Evolutionary conservation across 345 rosid genomes (phyloP).

Genomic region (Euphorbia peplus): DNA sequence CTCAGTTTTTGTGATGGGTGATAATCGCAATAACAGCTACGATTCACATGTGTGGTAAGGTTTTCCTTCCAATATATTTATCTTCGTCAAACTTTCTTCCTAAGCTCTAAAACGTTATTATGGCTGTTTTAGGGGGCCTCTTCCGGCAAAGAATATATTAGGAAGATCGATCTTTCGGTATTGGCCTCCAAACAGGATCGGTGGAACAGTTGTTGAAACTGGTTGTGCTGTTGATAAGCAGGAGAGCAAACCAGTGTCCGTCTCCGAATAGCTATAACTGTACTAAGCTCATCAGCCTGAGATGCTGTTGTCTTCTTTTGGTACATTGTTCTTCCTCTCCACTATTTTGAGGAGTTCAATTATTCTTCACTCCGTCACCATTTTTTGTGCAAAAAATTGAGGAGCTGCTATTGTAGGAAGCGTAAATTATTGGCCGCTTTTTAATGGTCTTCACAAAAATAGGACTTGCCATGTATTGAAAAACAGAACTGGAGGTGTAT

Average conservation of each 20-base stretch:
- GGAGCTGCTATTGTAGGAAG: background rate
- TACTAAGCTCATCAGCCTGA: background rate
- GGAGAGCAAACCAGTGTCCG: constrained; percentile 29
- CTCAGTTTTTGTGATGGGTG: constrained; percentile 96
- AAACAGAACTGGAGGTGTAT: background rate
- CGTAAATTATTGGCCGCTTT: background rate
- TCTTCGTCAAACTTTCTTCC: background rate
- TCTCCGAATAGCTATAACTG: constrained; percentile 18
- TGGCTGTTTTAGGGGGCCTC: constrained; percentile 67
- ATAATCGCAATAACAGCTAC: constrained; percentile 91
- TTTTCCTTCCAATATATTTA: background rate
- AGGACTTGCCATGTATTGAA: constrained; percentile 5
- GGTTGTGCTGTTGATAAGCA: constrained; percentile 69
- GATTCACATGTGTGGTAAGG: constrained; percentile 94
- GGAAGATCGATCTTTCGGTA: constrained; percentile 89
- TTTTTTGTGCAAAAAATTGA: background rate
- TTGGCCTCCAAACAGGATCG: constrained; percentile 89
- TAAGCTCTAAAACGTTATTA: constrained; percentile 5
- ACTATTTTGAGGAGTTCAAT: background rate
- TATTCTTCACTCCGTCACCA: background rate
- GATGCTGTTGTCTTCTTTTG: background rate
- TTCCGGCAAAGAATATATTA: constrained; percentile 82
- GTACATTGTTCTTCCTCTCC: background rate
- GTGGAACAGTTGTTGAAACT: constrained; percentile 55
- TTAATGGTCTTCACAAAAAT: background rate